These are phyloP conservation scores for Scutellaria galericulata DNA, from an alignment of 257 asterid genomes.

Conservation along the genomic window DNA sequence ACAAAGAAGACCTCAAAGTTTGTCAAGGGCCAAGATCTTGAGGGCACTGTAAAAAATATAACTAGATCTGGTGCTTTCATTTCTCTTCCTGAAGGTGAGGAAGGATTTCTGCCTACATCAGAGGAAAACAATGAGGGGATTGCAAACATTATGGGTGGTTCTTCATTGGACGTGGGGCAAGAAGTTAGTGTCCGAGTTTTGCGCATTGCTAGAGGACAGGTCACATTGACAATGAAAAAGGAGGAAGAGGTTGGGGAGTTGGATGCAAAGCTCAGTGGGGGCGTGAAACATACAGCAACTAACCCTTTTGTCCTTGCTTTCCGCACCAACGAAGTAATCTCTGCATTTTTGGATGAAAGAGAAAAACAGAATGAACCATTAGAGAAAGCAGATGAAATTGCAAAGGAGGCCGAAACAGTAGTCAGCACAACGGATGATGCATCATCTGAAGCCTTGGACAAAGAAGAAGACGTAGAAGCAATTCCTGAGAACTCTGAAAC, in stretches of 20 bases:
- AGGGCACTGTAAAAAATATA: constrained; percentile 84
- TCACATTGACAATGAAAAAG: constrained; percentile 89
- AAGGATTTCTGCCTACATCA: constrained; percentile 83
- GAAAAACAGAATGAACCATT: constrained; percentile 48
- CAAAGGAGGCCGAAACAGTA: constrained; percentile 25
- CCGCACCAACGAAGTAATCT: constrained; percentile 63
- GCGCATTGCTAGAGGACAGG: constrained; percentile 78
- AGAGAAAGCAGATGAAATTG: constrained; percentile 42
- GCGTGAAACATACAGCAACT: constrained; percentile 68
- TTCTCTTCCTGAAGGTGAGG: constrained; percentile 96
- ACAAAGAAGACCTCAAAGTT: constrained; percentile 66
- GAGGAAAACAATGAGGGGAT: constrained; percentile 79
- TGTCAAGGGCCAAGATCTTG: constrained; percentile 77
- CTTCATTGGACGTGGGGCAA: constrained; percentile 82
- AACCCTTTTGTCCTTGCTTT: constrained; percentile 90
- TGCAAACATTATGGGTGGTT: constrained; percentile 62
- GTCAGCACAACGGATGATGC: constrained; percentile 24
- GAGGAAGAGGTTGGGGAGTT: constrained; percentile 60
- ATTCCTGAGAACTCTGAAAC: constrained; percentile 32
- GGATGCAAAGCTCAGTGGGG: constrained; percentile 62
- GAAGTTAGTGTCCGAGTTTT: constrained; percentile 87
- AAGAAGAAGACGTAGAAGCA: constrained; percentile 40
- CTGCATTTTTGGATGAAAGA: constrained; percentile 74
- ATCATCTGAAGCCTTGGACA: constrained; percentile 35
- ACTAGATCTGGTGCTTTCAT: constrained; percentile 85